Base-by-base conservation (phyloP, 106 monocot genomes). In the Dioscorea dumetorum region DNA sequence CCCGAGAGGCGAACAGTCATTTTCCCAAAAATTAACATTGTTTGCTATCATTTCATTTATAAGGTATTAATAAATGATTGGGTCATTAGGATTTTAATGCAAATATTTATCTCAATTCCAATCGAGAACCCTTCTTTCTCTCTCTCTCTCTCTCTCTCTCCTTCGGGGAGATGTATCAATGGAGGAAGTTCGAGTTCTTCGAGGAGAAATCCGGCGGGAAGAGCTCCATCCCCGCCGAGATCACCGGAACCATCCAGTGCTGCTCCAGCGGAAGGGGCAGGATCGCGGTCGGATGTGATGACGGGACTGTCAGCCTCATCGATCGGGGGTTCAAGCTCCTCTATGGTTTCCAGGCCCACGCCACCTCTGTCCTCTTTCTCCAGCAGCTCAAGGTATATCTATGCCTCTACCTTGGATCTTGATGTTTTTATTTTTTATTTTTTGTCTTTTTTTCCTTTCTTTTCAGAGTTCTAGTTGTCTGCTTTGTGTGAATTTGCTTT, bases 171-270 rank as follows among this genome's bases (percentile, higher is more conserved):
- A 80, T 80, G 80, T 75, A 80, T 41, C 74, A 76, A 35, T 80
- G 70, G 74, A 57, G 71, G 67, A 95, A 88, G 71, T 91, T 95
- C 78, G 95, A 95, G 70, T 95, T 95, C 72, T 95, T 95, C 80
- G 91, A 95, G 82, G 88, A 95, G 84, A 95, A 95, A 68, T 83
- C 95, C 63, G 72, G 70, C 62, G 79, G 77, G 19, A 80, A 76
- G 69, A 60, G 58, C 20, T 71, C 87, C 51, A 65, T 88, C 53
- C 85, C 95, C 0, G 51, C 70, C 23, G 88, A 88, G 72, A 77
- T 91, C 77, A 50, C 64, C 7, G 81, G 83, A 4, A 58, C 48
- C 33, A 80, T 91, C 62, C 56, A 22, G 22, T 91, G 88, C 75
- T 88, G 83, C 76, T 84, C 91, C 11, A 79, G 88, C 69, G 91